A percentile compares a stretch with the other conserved stretches of the same genome.
Evolutionary conservation across 768 basidiomycete species (phyloP).

Genomic region (Austroboletus festivus): DNA sequence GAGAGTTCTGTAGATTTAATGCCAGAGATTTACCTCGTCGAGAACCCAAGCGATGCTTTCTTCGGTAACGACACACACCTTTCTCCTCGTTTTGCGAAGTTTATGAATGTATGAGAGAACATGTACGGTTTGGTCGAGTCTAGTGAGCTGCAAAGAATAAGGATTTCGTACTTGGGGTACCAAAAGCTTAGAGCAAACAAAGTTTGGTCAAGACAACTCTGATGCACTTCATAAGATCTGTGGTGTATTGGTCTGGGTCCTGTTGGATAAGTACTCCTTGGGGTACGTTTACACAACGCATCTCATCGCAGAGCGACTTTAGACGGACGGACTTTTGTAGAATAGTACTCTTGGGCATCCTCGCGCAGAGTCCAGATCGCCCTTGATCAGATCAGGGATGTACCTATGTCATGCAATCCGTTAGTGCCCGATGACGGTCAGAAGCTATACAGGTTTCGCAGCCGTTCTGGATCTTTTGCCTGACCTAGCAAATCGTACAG

Average conservation of each 20-base stretch:
- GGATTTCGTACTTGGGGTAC: constrained; percentile 56
- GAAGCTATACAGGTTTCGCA: constrained; percentile 7
- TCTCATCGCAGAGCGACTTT: background rate
- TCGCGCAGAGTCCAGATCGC: constrained; percentile 86
- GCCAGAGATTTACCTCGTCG: constrained; percentile 49
- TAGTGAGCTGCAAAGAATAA: constrained; percentile 86
- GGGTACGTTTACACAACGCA: background rate
- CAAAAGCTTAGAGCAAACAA: constrained; percentile 8
- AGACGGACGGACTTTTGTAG: constrained; percentile 46
- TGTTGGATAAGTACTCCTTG: constrained; percentile 67
- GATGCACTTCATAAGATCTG: constrained; percentile 97
- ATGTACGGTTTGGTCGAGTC: constrained; percentile 93
- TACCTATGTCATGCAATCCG: too few relatives aligned
- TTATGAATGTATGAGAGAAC: constrained; percentile 84
- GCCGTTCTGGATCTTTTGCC: background rate
- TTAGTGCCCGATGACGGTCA: background rate
- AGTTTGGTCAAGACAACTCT: background rate
- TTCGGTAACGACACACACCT: constrained; percentile 79
- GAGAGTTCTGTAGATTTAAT: too few relatives aligned
- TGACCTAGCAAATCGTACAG: constrained; percentile 54
- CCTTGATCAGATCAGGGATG: constrained; percentile 85
- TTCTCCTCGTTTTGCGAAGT: constrained; percentile 55
- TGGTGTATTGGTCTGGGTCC: constrained; percentile 78
- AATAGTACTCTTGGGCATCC: constrained; percentile 73
- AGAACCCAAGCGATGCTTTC: constrained; percentile 92